These are phyloP conservation scores for Citrus glauca DNA, from an alignment of 345 rosid genomes.

Conservation along the genomic window DNA sequence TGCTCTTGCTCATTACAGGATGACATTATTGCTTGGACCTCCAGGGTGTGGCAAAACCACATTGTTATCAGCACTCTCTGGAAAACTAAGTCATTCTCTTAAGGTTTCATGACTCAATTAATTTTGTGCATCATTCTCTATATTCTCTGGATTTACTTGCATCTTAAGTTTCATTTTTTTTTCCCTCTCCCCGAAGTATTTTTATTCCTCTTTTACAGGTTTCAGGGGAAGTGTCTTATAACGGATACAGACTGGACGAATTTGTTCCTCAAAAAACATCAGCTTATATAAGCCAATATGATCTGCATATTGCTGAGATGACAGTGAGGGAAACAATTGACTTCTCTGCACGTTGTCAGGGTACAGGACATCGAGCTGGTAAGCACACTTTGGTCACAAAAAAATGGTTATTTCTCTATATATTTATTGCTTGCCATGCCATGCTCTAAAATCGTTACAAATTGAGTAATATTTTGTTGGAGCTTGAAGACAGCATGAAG, in stretches of 20 bases:
- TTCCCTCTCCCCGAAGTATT: too few species aligned
- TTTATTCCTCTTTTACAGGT: not conserved
- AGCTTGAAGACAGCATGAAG: slow-evolving; percentile 14
- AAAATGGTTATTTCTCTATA: not conserved
- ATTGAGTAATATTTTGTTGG: not conserved
- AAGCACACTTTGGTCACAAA: not conserved
- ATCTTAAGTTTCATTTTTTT: too few species aligned
- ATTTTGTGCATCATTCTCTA: not conserved
- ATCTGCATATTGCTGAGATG: slow-evolving; percentile 37
- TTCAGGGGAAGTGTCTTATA: slow-evolving; percentile 34
- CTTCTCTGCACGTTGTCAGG: slow-evolving; percentile 37
- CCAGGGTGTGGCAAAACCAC: slow-evolving; percentile 41
- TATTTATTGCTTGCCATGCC: not conserved
- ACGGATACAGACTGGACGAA: slow-evolving; percentile 30
- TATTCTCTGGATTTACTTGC: not conserved
- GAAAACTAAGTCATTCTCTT: slow-evolving; percentile 27
- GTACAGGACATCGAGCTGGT: slow-evolving; percentile 34
- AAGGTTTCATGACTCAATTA: slow-evolving; percentile 18
- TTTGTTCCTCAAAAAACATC: slow-evolving; percentile 41
- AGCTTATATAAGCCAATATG: slow-evolving; percentile 32
- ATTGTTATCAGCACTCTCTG: slow-evolving; percentile 29
- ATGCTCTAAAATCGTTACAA: not conserved
- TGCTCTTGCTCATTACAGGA: slow-evolving; percentile 9
- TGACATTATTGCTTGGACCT: slow-evolving; percentile 35
- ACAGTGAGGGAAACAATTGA: slow-evolving; percentile 38